phyloP scores from a whole-genome alignment of 768 basidiomycete species.

The Pseudohyphozyma bogoriensis region DNA sequence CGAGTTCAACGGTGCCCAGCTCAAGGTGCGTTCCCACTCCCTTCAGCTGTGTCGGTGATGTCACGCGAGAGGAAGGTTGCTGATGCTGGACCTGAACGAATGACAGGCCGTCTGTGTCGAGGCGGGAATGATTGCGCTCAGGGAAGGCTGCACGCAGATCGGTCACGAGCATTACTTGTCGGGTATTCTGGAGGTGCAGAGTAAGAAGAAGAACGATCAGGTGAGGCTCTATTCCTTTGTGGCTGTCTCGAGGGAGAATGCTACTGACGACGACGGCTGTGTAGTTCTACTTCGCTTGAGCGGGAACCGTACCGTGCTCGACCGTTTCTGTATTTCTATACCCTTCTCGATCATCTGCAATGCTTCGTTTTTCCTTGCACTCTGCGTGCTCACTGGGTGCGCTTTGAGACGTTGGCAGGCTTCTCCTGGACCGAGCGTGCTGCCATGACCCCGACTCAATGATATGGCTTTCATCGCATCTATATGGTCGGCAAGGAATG shows the following conservation, averaged over 20 bases:
- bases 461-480: no score
- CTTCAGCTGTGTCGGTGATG: not conserved
- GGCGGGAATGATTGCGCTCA: slow-evolving; percentile 94
- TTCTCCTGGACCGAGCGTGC: no score
- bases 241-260: not conserved
- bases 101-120: slow-evolving; percentile 93
- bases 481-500: no score
- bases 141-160: slow-evolving; percentile 73
- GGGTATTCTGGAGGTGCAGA: slow-evolving; percentile 34
- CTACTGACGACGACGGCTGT: not conserved
- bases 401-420: no score
- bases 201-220: slow-evolving; percentile 96
- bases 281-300: slow-evolving; percentile 27
- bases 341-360: no score
- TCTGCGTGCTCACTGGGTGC: no score
- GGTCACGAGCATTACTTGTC: slow-evolving; percentile 93
- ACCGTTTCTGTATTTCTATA: no score
- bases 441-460: no score
- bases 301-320: no score
- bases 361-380: no score
- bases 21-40: slow-evolving; percentile 20
- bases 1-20: slow-evolving; percentile 92
- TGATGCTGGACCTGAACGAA: not conserved
- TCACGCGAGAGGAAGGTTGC: not conserved
- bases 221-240: not conserved